Evolutionary conservation across 108 stramenopile species (phyloP), one percentile per base, ranked within the genome.

Genomic region (Cylindrotheca fusiformis): DNA sequence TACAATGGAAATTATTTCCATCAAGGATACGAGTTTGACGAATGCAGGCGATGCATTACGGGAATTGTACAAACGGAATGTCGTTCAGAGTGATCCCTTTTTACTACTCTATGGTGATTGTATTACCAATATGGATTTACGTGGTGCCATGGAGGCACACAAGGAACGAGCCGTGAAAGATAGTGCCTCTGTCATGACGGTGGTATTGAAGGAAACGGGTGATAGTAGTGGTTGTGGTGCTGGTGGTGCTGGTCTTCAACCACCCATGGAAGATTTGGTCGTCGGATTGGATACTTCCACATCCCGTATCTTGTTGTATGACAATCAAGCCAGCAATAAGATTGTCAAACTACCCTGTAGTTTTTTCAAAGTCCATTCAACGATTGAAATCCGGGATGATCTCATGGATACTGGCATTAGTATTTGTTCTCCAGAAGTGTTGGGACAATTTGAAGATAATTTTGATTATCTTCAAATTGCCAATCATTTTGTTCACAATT

Each of bases 381-480:
- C 20, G 19, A 60, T 48, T 2, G 51, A 47, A 55, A 29, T 71
- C 5, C 70, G 70, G 27, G 82, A 89, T 58, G 93, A 98, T 64
- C 64, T 97, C 27, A 36, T 96, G 52, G 98, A 99, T 83, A 91
- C 93, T 31, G 86, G 96, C 41, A 86, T 99, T 26, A 90, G 95
- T 58, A 94, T 99, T 58, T 99, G 98, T 76, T 94, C 91, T 48
- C 97, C 97, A 0, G 98, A 99, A 57, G 95, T 99, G 6, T 73
- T 99, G 56, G 93, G 96, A 20, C 82, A 93, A 63, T 94, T 98
- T 60, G 73, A 78, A 36, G 98, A 99, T 76, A 95, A 96, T 63
- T 99, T 97, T 68, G 98, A 99, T 61, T 99, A 97, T 63, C 75
- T 92, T 53, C 90, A 97, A 41, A 72, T 94, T 48, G 65, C 94